Evolutionary conservation across 2,329 filamentous ascomycete genomes (phyloP), one percentile per base, ranked within the genome.

Genomic region (Aspergillus sp.): DNA sequence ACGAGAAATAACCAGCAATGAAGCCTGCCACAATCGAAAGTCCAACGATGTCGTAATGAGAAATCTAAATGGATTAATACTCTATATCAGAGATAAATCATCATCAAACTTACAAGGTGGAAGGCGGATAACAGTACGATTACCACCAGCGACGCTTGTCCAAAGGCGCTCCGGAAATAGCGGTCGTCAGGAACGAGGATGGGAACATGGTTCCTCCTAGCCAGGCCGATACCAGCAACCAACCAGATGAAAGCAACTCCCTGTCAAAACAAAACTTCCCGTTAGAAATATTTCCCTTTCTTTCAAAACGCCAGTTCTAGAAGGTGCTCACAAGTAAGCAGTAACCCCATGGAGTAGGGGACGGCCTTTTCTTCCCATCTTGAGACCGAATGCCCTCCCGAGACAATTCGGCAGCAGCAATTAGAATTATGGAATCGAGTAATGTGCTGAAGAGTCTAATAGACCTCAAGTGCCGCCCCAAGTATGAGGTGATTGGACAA

Each of bases 351-450:
- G 54, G 59, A n/a, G 55, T 41, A 29, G 63, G 29, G 1, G 55
- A 43, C 33, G 57, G 59, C 40, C 58, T 62, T 45, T 49, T 58
- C 30, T 47, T 56, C 33, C 50, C 52, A 32, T 61, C 58, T 28
- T 51, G 51, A 33, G 51, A 44, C 10, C 56, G 52, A 29, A 33
- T 10, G 4, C 54, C 55, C 38, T 50, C 54, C n/a, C 46, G 52
- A n/a, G 47, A 60, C 12, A 67, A 27, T 45, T 67, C 63, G 1
- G 57, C 51, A 7, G 62, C 46, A 4, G 58, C 62, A 32, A 71
- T 60, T 10, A 72, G 48, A 41, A 76, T 63, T 33, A 59, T 43
- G 9, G 65, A 59, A 52, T 79, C 75, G 19, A 76, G 48, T 5
- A 67, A 29, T 1, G 67, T 52, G 27, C 63, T 67, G 28, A 68